A percentile compares a stretch with the other conserved stretches of the same genome.
Conservation (phyloP, 1,139 yeast genomes). For the Saccharomycopsis hybrid region DNA sequence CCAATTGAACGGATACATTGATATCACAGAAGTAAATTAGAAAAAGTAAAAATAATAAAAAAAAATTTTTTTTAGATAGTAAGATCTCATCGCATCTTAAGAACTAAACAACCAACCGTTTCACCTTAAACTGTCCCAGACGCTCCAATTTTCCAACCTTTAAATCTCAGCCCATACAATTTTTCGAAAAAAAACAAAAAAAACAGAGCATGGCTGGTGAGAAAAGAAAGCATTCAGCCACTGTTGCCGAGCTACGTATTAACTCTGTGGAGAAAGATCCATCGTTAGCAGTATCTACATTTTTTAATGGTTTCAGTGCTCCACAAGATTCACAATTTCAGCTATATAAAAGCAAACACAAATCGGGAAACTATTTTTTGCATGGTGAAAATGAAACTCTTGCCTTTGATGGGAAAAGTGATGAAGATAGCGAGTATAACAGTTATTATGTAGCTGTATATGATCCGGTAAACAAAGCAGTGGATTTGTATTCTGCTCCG, state of each 20-base stretch:
- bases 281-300: conserved; percentile 37
- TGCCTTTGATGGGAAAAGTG: conserved; percentile 62
- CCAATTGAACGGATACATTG: no score
- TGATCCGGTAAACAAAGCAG: conserved; percentile 51
- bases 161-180: no score
- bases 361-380: conserved; percentile 39
- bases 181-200: no score
- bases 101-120: no score
- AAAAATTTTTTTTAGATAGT: no score
- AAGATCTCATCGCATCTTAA: no score
- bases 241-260: conserved; percentile 1
- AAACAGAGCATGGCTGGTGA: no score
- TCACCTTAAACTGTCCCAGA: no score
- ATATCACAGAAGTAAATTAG: no score
- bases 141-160: no score
- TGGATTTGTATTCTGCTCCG: conserved; percentile 56
- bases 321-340: conserved; percentile 57
- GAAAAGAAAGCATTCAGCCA: not conserved
- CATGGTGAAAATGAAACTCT: conserved; percentile 76
- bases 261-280: conserved; percentile 23
- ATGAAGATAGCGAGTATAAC: conserved; percentile 26
- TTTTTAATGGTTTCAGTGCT: conserved; percentile 69
- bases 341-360: conserved; percentile 50
- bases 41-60: no score
- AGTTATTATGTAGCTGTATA: conserved; percentile 60